Base-by-base conservation (phyloP, 768 basidiomycete species). In the Rhizopogon salebrosus region DNA sequence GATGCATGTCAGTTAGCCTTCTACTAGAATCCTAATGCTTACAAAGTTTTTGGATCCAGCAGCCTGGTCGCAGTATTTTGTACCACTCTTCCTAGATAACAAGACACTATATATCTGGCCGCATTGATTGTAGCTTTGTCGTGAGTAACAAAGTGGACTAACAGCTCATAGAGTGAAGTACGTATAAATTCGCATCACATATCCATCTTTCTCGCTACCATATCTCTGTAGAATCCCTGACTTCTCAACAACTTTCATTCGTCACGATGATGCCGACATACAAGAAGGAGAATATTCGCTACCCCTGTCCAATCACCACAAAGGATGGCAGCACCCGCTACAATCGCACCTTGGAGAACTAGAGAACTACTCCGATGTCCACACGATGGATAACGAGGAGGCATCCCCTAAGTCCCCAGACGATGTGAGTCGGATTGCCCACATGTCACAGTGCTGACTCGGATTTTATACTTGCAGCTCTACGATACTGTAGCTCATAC, bases 401-500 rank as follows among this genome's bases (percentile, higher is more conserved):
- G 48, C 59, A 20, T 56, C 64, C 7, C 26, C 58, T 1, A 29
- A 41, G 0, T 55, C 45, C 10, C 27, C 66, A 23, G 4, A 38
- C 7, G 59, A 48, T 6, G 67, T 66, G 40, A 26, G 68, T 26
- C 13, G 1, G 6, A 31, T 9, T 0, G 3, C 1, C 10, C 18
- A 24, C 36, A 29, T n/a, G 36, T 2, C 20, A 22, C 16, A 6
- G 54, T 51, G 41, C 22, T n/a, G 41, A 20, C 16, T n/a, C n/a
- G n/a, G n/a, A n/a, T n/a, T 3, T 51, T 20, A 31, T 50, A 10
- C 49, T 37, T 49, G 6, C 27, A 68, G 67, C 60, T 70, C 29
- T 68, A 70, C 45, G 60, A 67, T 8, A 53, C 68, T 14, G 46
- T 70, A 13, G 68, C 66, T 34, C 53, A 48, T 39, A 57, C 62